phyloP scores from a whole-genome alignment of 1,284 basidiomycete genomes.

The Cutaneotrichosporon mucoides region DNA sequence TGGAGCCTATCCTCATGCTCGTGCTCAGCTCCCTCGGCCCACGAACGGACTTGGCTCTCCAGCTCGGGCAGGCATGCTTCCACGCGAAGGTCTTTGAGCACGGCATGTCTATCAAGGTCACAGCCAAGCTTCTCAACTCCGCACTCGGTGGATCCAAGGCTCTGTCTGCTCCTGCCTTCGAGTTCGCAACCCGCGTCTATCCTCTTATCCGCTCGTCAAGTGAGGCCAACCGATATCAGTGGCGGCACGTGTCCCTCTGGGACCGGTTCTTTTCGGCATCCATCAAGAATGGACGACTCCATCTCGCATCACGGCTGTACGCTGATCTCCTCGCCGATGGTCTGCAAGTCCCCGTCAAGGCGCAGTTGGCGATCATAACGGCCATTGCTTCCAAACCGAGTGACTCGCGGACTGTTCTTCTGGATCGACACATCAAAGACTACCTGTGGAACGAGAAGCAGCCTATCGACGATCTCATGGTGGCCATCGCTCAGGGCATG shows the following conservation, averaged over 20 bases:
- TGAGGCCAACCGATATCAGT: background rate
- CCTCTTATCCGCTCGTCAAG: background rate
- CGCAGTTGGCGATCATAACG: constrained; percentile 29
- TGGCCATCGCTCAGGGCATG: constrained; percentile 28
- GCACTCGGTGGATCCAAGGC: background rate
- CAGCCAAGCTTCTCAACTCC: background rate
- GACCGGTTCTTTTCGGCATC: constrained; percentile 21
- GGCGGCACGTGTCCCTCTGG: constrained; percentile 15
- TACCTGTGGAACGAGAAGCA: constrained; percentile 25
- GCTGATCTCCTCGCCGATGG: constrained; percentile 37
- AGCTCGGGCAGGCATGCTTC: background rate
- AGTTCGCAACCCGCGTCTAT: constrained; percentile 23
- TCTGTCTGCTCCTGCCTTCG: constrained; percentile 18
- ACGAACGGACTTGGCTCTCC: background rate
- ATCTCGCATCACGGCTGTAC: constrained; percentile 40
- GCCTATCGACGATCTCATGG: constrained; percentile 16
- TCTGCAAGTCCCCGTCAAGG: constrained; percentile 10
- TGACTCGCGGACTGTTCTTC: constrained; percentile 29
- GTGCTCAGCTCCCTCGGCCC: background rate
- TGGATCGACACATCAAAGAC: constrained; percentile 42
- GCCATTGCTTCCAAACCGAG: constrained; percentile 18
- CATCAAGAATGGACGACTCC: constrained; percentile 16
- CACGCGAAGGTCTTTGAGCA: background rate
- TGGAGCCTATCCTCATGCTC: constrained; percentile 2
- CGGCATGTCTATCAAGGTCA: background rate